phyloP scores from a whole-genome alignment of 768 basidiomycete genomes.

The Crucibulum laeve region DNA sequence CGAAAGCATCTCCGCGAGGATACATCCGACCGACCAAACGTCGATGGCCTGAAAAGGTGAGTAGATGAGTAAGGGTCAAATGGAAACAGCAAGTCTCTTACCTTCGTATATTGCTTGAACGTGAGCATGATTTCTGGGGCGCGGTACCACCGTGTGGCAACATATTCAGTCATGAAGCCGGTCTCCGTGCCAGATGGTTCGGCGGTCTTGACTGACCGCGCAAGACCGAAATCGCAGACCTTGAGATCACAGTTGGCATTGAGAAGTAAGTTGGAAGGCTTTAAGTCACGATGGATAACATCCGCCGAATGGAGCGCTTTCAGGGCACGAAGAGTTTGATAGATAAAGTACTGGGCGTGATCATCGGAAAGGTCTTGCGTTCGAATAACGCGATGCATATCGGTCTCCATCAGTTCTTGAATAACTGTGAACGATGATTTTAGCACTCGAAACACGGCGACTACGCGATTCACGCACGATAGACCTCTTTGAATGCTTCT shows the following conservation, averaged over 20 bases:
- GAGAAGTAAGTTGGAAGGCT: conserved; percentile 94
- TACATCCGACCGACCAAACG: conserved; percentile 85
- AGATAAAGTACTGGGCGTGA: conserved; percentile 92
- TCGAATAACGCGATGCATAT: conserved; percentile 94
- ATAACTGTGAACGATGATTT: conserved; percentile 48
- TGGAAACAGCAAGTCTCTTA: conserved; percentile 16
- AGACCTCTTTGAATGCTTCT: conserved; percentile 82
- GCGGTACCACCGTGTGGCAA: conserved; percentile 98
- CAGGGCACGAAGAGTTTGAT: conserved; percentile 90
- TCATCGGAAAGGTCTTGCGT: conserved; percentile 95
- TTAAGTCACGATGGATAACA: conserved; percentile 95
- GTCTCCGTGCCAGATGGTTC: conserved; percentile 82
- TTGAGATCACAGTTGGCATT: conserved; percentile 98
- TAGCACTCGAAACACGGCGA: neutral
- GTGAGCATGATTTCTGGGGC: conserved; percentile 99
- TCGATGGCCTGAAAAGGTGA: conserved; percentile 61
- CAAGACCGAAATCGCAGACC: conserved; percentile 93
- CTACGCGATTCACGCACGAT: conserved; percentile 12
- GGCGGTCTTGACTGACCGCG: conserved; percentile 83
- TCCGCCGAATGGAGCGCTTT: conserved; percentile 96
- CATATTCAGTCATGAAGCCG: conserved; percentile 95
- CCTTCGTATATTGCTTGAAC: conserved; percentile 97
- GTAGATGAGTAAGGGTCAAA: neutral
- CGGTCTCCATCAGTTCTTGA: conserved; percentile 93
- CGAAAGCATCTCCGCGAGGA: conserved; percentile 95